These are phyloP conservation scores for Noccaea bulbosa DNA, from an alignment of 345 rosid genomes.

Conservation along the genomic window DNA sequence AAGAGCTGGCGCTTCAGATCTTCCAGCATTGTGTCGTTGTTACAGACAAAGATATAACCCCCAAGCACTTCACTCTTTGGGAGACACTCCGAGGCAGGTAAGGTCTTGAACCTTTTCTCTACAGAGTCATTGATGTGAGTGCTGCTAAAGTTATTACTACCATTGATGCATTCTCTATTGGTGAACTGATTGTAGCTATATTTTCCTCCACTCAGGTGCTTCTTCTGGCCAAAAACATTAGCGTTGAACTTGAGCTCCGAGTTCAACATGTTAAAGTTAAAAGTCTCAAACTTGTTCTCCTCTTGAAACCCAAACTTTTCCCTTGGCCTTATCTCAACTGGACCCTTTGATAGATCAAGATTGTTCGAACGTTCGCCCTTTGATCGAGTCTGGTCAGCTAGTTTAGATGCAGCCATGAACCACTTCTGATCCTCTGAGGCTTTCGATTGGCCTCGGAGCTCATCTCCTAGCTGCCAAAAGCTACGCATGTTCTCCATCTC, in stretches of 20 bases:
- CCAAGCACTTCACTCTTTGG: conserved; percentile 93
- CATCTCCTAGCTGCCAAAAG: conserved; percentile 96
- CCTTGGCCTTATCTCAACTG: conserved; percentile 57
- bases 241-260: conserved; percentile 66
- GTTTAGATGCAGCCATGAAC: conserved; percentile 82
- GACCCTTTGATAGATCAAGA: conserved; percentile 77
- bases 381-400: conserved; percentile 78
- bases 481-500: conserved; percentile 47
- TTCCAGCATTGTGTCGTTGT: conserved; percentile 97
- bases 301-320: conserved; percentile 77
- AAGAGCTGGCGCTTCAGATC: conserved; percentile 88
- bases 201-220: conserved; percentile 59
- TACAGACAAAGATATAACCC: conserved; percentile 92
- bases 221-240: conserved; percentile 71
- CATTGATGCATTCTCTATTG: conserved; percentile 53
- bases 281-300: conserved; percentile 57
- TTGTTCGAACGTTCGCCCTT: conserved; percentile 84
- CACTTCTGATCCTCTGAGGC: conserved; percentile 82
- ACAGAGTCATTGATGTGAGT: conserved; percentile 49
- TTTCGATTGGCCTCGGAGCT: conserved; percentile 87
- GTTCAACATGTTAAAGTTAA: conserved; percentile 75
- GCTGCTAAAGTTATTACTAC: conserved; percentile 46
- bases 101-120: conserved; percentile 60
- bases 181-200: conserved; percentile 54
- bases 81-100: conserved; percentile 89